These are phyloP conservation scores for Nepenthes gracilis DNA, from an alignment of 148 eudicot species.

Conservation along the genomic window DNA sequence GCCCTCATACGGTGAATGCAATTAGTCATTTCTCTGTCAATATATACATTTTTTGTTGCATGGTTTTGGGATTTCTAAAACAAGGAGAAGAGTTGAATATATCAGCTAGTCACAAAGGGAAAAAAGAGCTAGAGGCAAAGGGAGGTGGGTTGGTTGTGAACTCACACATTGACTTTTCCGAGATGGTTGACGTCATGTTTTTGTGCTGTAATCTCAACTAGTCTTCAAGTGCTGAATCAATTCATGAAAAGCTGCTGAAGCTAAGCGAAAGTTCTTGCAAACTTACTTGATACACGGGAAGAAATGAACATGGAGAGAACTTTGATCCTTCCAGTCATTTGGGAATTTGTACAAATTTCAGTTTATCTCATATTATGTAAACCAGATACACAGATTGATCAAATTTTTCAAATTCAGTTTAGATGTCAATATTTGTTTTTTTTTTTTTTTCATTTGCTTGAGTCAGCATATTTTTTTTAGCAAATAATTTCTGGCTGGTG, in stretches of 20 bases:
- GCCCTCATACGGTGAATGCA: slow-evolving; percentile 44
- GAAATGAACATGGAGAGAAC: not conserved
- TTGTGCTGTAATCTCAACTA: slow-evolving; percentile 54
- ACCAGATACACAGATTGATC: no score
- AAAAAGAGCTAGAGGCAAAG: no score
- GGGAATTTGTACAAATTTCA: not conserved
- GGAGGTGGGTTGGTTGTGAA: no score
- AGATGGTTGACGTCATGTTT: not conserved
- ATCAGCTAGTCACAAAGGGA: no score
- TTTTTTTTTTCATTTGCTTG: no score
- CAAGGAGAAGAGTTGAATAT: not conserved
- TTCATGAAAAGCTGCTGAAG: slow-evolving; percentile 49
- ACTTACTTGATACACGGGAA: not conserved
- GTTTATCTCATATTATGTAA: no score
- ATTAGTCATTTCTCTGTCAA: not conserved
- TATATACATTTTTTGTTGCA: not conserved
- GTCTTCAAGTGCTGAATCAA: slow-evolving; percentile 30
- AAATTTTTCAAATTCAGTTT: no score
- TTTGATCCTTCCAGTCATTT: not conserved
- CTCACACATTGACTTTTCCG: not conserved
- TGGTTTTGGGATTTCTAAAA: not conserved
- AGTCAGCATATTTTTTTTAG: no score
- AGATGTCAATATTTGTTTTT: no score
- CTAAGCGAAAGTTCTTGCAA: slow-evolving; percentile 17
- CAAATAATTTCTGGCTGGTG: no score